phyloP scores from a whole-genome alignment of 2,329 filamentous ascomycete genomes.

The Chaetomium globosum region DNA sequence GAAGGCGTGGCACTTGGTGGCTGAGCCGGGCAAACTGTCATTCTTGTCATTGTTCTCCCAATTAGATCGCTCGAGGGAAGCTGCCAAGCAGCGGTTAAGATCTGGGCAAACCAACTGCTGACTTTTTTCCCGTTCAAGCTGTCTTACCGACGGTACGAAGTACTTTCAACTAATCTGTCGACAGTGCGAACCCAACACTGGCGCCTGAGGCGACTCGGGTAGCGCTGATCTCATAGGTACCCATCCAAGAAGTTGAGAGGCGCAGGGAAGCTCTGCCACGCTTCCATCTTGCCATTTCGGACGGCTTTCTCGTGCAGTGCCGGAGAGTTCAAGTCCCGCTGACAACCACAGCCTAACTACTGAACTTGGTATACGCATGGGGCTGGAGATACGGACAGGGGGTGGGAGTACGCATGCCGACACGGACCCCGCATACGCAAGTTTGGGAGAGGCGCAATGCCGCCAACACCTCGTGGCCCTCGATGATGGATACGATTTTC shows the following conservation, averaged over 20 bases:
- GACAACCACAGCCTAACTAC: not conserved
- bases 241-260: not conserved
- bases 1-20: slow-evolving; percentile 26
- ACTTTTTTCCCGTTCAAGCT: not conserved
- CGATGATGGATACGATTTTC: not conserved
- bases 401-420: not conserved
- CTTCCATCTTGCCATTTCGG: not conserved
- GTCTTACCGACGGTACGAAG: slow-evolving; percentile 3
- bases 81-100: slow-evolving; percentile 28
- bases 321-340: not conserved
- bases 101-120: slow-evolving; percentile 13
- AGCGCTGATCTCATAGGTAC: slow-evolving; percentile 10
- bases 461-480: not conserved
- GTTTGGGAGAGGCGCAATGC: not conserved
- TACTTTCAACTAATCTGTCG: not conserved
- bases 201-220: not conserved
- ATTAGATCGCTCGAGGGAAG: slow-evolving; percentile 24
- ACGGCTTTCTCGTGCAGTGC: not conserved
- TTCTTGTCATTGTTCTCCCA: slow-evolving; percentile 1
- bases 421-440: not conserved
- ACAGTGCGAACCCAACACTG: not conserved
- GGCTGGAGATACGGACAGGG: not conserved
- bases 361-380: not conserved
- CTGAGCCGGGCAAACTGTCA: slow-evolving; percentile 22
- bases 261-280: slow-evolving; percentile 17